Evolutionary conservation across 371 early-diverging fungal genomes (phyloP).

Genomic region (Massospora cicadina): DNA sequence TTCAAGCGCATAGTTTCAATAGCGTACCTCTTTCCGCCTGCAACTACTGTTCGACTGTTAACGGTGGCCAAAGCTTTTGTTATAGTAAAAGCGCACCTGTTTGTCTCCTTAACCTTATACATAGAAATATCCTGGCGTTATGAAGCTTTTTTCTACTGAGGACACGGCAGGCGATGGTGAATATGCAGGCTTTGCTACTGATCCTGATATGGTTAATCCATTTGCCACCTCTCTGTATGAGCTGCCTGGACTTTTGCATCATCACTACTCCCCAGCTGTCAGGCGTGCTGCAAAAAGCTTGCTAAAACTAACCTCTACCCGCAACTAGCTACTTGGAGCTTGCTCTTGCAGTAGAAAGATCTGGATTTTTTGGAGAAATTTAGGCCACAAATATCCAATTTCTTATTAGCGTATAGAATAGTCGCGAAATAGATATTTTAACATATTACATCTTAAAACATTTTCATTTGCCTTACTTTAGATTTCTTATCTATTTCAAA

Average conservation of each 20-base stretch:
- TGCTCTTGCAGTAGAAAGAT: too few relatives aligned
- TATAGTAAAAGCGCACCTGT: conserved; percentile 15
- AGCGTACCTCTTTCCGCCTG: conserved; percentile 40
- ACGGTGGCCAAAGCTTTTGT: conserved; percentile 23
- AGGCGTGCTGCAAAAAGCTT: background rate
- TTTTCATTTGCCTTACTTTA: too few relatives aligned
- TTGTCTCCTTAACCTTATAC: background rate
- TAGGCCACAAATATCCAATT: too few relatives aligned
- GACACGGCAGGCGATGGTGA: conserved; percentile 5
- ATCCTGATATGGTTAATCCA: conserved; percentile 9
- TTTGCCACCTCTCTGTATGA: conserved; percentile 6
- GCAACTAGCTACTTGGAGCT: background rate
- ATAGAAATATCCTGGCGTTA: conserved; percentile 4
- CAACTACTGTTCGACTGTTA: conserved; percentile 25
- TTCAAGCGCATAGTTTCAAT: conserved; percentile 32
- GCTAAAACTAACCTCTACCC: background rate
- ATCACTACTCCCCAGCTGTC: background rate
- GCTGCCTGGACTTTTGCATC: background rate
- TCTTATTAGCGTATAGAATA: too few relatives aligned
- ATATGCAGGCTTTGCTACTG: background rate
- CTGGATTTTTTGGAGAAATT: too few relatives aligned
- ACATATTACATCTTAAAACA: too few relatives aligned
- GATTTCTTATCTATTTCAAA: too few relatives aligned
- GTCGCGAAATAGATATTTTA: too few relatives aligned
- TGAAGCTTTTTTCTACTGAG: background rate